Evolutionary conservation across 139 green algal genomes (phyloP).

Genomic region (Astrephomene gubernaculifera): DNA sequence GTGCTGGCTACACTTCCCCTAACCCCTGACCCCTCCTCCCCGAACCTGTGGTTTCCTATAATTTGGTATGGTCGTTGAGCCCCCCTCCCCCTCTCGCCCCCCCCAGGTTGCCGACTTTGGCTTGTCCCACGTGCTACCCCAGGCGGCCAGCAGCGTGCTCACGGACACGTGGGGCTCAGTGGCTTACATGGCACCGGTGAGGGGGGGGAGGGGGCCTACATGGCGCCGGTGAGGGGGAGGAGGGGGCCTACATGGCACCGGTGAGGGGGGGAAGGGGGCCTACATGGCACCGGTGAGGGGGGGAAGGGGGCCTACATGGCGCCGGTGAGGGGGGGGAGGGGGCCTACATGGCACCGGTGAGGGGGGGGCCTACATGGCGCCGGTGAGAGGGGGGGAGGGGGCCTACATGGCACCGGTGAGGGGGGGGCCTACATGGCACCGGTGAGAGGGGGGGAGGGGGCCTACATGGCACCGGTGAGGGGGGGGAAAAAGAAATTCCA

Average conservation of each 20-base stretch:
- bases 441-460: too few species aligned
- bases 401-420: background rate
- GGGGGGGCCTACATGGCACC: too few species aligned
- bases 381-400: background rate
- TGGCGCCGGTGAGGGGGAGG: constrained; percentile 1
- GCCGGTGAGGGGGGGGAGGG: background rate
- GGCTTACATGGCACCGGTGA: constrained; percentile 24
- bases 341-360: background rate
- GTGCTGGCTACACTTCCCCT: background rate
- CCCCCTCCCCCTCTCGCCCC: background rate
- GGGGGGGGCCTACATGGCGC: background rate
- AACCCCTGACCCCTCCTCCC: background rate
- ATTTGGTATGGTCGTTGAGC: too few species aligned
- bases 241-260: background rate
- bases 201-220: background rate
- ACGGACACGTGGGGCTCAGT: background rate
- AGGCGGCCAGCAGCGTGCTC: background rate
- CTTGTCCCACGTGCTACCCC: background rate
- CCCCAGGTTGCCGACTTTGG: constrained; percentile 28
- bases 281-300: background rate
- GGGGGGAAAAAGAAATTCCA: too few species aligned
- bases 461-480: too few species aligned
- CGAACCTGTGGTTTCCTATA: background rate
- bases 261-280: background rate
- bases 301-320: background rate